Evolutionary conservation across 179 eudicot genomes (phyloP).

Genomic region (Corrigiola litoralis): DNA sequence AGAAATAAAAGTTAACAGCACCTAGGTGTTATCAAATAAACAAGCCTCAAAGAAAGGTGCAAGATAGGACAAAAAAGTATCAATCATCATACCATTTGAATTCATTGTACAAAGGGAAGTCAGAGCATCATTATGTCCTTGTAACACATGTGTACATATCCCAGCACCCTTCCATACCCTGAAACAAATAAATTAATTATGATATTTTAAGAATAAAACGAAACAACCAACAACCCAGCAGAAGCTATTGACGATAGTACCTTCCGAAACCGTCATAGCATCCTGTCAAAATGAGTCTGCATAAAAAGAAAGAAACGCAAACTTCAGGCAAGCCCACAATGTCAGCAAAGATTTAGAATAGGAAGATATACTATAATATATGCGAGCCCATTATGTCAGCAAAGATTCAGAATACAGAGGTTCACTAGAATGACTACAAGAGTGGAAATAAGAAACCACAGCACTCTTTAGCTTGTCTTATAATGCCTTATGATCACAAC

Average conservation of each 20-base stretch:
- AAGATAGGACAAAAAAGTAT: slow-evolving; percentile 3
- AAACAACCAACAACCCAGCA: neutral
- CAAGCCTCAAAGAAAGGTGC: neutral
- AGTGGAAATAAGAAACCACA: neutral
- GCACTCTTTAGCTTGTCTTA: too few species aligned
- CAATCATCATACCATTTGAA: slow-evolving; percentile 38
- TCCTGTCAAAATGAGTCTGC: slow-evolving; percentile 84
- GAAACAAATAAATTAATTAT: slow-evolving; percentile 1
- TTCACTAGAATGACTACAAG: neutral
- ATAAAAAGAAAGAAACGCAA: neutral
- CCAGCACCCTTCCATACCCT: slow-evolving; percentile 86
- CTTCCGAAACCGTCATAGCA: slow-evolving; percentile 86
- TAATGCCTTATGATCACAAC: too few species aligned
- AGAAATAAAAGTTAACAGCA: too few species aligned
- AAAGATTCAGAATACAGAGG: too few species aligned
- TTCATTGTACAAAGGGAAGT: slow-evolving; percentile 62
- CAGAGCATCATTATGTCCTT: slow-evolving; percentile 68
- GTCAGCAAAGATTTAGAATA: neutral
- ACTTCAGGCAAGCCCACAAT: slow-evolving; percentile 2
- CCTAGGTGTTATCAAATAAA: too few species aligned
- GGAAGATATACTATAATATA: too few species aligned
- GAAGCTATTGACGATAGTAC: slow-evolving; percentile 30
- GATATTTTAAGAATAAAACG: neutral
- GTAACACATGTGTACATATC: slow-evolving; percentile 65
- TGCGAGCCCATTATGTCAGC: too few species aligned